These are phyloP conservation scores for Sarcomyxa edulis DNA, from an alignment of 768 basidiomycete genomes.

Conservation along the genomic window DNA sequence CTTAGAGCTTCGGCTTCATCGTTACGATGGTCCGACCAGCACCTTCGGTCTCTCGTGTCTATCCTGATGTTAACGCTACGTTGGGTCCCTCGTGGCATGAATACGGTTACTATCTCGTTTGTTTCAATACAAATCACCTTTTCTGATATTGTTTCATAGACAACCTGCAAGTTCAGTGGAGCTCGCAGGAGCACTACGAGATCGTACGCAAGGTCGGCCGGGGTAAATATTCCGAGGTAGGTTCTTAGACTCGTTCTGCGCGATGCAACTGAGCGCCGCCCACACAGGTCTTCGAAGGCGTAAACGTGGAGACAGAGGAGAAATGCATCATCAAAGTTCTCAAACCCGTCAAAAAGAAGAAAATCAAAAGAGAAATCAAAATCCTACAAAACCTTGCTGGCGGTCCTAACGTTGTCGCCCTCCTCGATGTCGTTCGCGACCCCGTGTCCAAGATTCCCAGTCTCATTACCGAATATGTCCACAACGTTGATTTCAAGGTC, in stretches of 20 bases:
- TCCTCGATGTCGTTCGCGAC: constrained; percentile 95
- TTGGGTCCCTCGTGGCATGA: constrained; percentile 92
- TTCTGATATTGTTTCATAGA: constrained; percentile 39
- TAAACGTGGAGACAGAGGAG: constrained; percentile 85
- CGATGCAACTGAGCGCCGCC: too few relatives aligned
- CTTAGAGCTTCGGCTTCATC: constrained; percentile 15
- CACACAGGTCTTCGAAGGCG: constrained; percentile 83
- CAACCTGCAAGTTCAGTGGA: constrained; percentile 97
- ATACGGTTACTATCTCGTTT: constrained; percentile 59
- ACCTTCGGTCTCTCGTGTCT: constrained; percentile 82
- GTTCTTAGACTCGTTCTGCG: constrained; percentile 12
- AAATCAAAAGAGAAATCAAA: constrained; percentile 99
- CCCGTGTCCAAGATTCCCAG: constrained; percentile 95
- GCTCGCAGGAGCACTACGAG: constrained; percentile 95
- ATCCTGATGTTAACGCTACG: constrained; percentile 83
- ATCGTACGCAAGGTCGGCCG: constrained; percentile 95
- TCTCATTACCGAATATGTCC: constrained; percentile 94
- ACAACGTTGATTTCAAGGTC: constrained; percentile 97
- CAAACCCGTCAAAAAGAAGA: constrained; percentile 99
- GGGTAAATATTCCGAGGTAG: constrained; percentile 92
- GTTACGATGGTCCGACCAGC: constrained; percentile 71
- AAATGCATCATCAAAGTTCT: constrained; percentile 98
- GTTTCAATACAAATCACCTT: constrained; percentile 16
- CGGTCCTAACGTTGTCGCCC: constrained; percentile 89
- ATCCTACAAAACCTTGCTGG: constrained; percentile 95